Percentiles rank a stretch among this genome's conserved stretches.
Conservation (phyloP, 2,329 filamentous ascomycete species). For the Aspergillus versicolor region DNA sequence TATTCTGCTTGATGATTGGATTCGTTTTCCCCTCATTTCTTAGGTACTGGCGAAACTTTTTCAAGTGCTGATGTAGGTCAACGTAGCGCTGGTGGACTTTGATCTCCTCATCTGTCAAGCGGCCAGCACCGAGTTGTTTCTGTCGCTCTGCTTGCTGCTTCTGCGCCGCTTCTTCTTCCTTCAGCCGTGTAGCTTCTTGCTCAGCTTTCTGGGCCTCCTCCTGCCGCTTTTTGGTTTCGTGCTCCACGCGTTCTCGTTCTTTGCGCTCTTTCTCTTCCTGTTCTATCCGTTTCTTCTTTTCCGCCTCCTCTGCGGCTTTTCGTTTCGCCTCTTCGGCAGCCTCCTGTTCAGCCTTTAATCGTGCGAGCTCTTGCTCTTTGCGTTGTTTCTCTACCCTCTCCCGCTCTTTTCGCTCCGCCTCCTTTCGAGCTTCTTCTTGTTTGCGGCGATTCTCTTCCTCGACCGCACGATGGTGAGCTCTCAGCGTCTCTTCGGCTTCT, state of each 20-base stretch:
- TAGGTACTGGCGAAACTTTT: slow-evolving; percentile 56
- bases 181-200: slow-evolving; percentile 28
- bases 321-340: slow-evolving; percentile 38
- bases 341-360: slow-evolving; percentile 43
- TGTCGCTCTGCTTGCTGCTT: slow-evolving; percentile 30
- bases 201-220: slow-evolving; percentile 29
- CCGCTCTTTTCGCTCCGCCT: slow-evolving; percentile 34
- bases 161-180: slow-evolving; percentile 23
- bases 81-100: slow-evolving; percentile 50
- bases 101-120: slow-evolving; percentile 38
- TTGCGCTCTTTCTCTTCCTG: slow-evolving; percentile 34
- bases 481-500: slow-evolving; percentile 54
- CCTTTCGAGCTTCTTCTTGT: slow-evolving; percentile 36
- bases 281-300: slow-evolving; percentile 38
- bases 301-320: slow-evolving; percentile 34
- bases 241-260: slow-evolving; percentile 33
- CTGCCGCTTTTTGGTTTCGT: slow-evolving; percentile 34
- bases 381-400: slow-evolving; percentile 33
- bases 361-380: slow-evolving; percentile 36
- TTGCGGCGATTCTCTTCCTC: slow-evolving; percentile 38
- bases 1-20: slow-evolving; percentile 59
- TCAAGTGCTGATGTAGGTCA: slow-evolving; percentile 67
- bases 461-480: slow-evolving; percentile 45
- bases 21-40: slow-evolving; percentile 56
- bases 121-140: slow-evolving; percentile 27